Evolutionary conservation across 2,329 filamentous ascomycete species (phyloP).

Genomic region (Fusarium sp.): DNA sequence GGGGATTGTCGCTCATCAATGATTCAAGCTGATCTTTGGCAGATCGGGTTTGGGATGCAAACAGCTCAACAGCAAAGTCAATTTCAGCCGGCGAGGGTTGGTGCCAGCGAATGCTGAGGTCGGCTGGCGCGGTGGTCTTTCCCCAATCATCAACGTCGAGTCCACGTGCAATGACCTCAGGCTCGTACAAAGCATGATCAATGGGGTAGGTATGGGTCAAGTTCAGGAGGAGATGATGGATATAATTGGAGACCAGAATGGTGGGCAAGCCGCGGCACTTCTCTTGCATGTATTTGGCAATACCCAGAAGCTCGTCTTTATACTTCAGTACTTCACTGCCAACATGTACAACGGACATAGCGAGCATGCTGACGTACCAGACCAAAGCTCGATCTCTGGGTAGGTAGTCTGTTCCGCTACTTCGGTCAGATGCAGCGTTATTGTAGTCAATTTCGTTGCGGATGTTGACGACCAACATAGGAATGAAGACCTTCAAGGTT

Average conservation of each 20-base stretch:
- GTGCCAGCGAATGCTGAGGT: conserved; percentile 92
- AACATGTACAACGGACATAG: conserved; percentile 98
- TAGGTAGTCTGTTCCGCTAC: conserved; percentile 91
- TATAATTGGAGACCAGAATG: conserved; percentile 96
- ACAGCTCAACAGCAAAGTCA: conserved; percentile 88
- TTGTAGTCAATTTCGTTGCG: conserved; percentile 98
- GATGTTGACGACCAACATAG: conserved; percentile 90
- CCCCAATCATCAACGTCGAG: conserved; percentile 87
- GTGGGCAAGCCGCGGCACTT: conserved; percentile 94
- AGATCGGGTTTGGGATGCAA: conserved; percentile 82
- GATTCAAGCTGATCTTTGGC: conserved; percentile 80
- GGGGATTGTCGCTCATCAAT: conserved; percentile 83
- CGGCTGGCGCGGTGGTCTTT: conserved; percentile 75
- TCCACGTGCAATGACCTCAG: conserved; percentile 75
- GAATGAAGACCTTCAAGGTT: conserved; percentile 88
- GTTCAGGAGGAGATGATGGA: conserved; percentile 95
- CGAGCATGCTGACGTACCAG: conserved; percentile 96
- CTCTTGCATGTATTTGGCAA: conserved; percentile 95
- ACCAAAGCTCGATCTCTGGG: conserved; percentile 92
- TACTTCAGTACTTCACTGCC: conserved; percentile 90
- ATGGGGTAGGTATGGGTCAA: conserved; percentile 93
- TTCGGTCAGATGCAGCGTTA: conserved; percentile 92
- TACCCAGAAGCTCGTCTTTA: conserved; percentile 87
- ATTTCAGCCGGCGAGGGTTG: conserved; percentile 83
- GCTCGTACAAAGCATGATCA: conserved; percentile 89